Evolutionary conservation across 306 rosid species (phyloP), one percentile per base, ranked within the genome.

Genomic region (Cyamopsis tetragonoloba): DNA sequence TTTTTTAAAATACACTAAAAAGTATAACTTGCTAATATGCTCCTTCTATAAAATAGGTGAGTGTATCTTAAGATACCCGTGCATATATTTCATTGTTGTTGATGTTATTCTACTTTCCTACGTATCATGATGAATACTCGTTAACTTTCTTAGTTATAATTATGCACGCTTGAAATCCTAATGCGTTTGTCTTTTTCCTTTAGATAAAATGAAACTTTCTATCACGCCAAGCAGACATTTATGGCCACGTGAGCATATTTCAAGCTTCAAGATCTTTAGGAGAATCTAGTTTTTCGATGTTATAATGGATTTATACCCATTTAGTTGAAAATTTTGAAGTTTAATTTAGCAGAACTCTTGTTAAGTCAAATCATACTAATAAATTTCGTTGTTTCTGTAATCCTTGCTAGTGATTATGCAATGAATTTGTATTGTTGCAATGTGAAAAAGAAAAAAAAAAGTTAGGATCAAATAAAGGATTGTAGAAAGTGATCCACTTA

Each of bases 261-360:
- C 57, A 58, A 56, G 70, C 60, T 69, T 59, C 26, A 26, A 38
- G 58, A 72, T 64, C 61, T 19, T 51, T 53, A 1, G 8, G 43
- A 7, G 37, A 59, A 37, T 70, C 49, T 72, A 6, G 32, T 14
- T 43, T 14, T 73, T 26, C 8, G 28, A 13, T 65, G 48, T 2
- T 44, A 58, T 61, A 64, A 60, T 84, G 85, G 84, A 7, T 57
- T 77, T 72, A 34, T 58, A 75, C 87, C 84, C 5, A 75, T 75
- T 75, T 41, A 5, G 59, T 77, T 82, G 87, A 79, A 77, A 63
- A 60, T 50, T 64, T 58, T 67, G 57, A 56, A 44, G 43, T 28
- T 38, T 30, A 55, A 47, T 65, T 60, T 62, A 55, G 65, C 35
- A 63, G 2, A 71, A 47, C 54, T 48, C 75, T 56, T 4, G 38